These are phyloP conservation scores for Penicillium ochrochloron DNA, from an alignment of 495 filamentous ascomycete species.

Conservation along the genomic window DNA sequence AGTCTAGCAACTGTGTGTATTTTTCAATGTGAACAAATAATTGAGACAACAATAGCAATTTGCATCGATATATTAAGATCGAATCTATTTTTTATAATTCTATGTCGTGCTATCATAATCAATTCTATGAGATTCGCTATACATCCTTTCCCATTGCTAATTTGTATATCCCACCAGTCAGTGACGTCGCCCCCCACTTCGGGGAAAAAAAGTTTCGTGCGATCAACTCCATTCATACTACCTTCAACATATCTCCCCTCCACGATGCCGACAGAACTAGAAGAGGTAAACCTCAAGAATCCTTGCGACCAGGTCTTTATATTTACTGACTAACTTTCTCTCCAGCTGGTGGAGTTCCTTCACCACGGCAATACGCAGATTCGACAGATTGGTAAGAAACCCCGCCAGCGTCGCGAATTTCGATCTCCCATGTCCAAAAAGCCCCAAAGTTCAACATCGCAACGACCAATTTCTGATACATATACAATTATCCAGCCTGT, in stretches of 20 bases:
- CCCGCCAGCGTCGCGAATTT: neutral
- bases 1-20: neutral
- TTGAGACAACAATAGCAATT: neutral
- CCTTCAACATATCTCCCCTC: conserved; percentile 5
- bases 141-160: neutral
- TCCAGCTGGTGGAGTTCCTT: conserved; percentile 87
- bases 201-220: conserved; percentile 24
- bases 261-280: conserved; percentile 79
- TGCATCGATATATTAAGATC: neutral
- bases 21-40: neutral
- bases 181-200: conserved; percentile 35
- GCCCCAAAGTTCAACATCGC: neutral
- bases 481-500: conserved; percentile 55
- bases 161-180: neutral
- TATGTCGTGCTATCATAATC: neutral
- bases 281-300: conserved; percentile 63
- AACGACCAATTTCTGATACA: conserved; percentile 8
- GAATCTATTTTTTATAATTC: neutral
- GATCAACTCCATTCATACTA: conserved; percentile 1
- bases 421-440: neutral
- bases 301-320: neutral
- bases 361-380: conserved; percentile 87
- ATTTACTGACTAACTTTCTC: neutral
- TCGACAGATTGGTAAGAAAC: conserved; percentile 66
- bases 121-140: neutral